These are phyloP conservation scores for Penicillium sp. DNA, from an alignment of 2,329 filamentous ascomycete species.

Conservation along the genomic window DNA sequence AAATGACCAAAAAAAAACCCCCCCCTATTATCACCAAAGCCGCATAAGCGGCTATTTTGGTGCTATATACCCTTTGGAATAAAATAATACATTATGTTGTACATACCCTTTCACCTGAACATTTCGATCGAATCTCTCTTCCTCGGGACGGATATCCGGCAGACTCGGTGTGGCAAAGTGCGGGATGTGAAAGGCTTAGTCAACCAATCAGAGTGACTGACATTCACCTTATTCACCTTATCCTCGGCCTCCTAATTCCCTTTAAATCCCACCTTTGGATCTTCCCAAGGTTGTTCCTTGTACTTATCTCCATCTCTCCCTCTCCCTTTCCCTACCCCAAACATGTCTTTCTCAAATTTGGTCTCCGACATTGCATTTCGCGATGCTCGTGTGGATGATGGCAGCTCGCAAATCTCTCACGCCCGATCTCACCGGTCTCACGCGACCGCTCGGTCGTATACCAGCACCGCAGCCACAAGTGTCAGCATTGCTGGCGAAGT, in stretches of 20 bases:
- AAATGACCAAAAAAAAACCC: too few relatives aligned
- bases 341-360: slow-evolving; percentile 53
- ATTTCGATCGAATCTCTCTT: background rate
- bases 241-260: background rate
- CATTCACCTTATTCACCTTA: slow-evolving; percentile 4
- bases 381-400: slow-evolving; percentile 44
- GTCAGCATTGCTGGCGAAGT: slow-evolving; percentile 64
- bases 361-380: slow-evolving; percentile 52
- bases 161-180: background rate
- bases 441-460: slow-evolving; percentile 43
- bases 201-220: slow-evolving; percentile 2
- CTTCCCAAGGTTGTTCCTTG: background rate
- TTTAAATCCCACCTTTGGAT: background rate
- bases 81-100: too few relatives aligned
- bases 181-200: background rate
- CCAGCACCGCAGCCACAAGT: slow-evolving; percentile 51
- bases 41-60: too few relatives aligned
- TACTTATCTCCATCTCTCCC: background rate
- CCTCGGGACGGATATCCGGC: background rate
- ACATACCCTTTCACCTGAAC: too few relatives aligned
- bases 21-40: too few relatives aligned
- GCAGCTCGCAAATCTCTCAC: slow-evolving; percentile 45
- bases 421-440: slow-evolving; percentile 42
- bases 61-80: too few relatives aligned
- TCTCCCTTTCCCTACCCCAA: background rate